These are phyloP conservation scores for Myriangium duriaei DNA, from an alignment of 2,329 filamentous ascomycete genomes.

Conservation along the genomic window DNA sequence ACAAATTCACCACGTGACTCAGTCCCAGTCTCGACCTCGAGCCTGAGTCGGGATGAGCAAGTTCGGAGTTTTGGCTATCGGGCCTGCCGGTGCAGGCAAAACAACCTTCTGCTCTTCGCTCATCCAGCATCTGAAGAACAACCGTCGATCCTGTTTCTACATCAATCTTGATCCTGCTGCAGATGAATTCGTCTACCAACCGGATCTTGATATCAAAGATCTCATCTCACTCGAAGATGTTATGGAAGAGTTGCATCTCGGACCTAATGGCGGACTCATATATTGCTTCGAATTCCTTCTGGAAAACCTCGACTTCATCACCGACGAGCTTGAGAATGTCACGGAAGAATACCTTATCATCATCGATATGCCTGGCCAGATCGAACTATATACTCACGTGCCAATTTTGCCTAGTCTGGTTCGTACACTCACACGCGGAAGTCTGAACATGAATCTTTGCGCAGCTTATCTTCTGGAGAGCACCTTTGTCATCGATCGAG, in stretches of 20 bases:
- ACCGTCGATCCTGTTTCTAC: slow-evolving; percentile 90
- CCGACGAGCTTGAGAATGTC: slow-evolving; percentile 68
- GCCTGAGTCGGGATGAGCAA: no score
- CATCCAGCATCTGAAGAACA: slow-evolving; percentile 83
- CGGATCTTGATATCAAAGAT: slow-evolving; percentile 90
- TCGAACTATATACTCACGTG: slow-evolving; percentile 95
- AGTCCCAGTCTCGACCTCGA: no score
- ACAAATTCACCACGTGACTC: no score
- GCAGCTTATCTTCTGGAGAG: slow-evolving; percentile 90
- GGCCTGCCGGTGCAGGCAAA: slow-evolving; percentile 89
- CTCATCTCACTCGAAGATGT: slow-evolving; percentile 88
- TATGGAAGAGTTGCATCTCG: slow-evolving; percentile 86
- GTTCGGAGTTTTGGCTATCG: slow-evolving; percentile 90
- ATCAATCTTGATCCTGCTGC: slow-evolving; percentile 97
- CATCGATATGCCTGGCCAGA: slow-evolving; percentile 97
- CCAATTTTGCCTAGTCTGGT: slow-evolving; percentile 79
- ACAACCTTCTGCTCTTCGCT: slow-evolving; percentile 91
- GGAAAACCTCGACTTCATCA: slow-evolving; percentile 86
- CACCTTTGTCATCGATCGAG: slow-evolving; percentile 87
- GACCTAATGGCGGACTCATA: slow-evolving; percentile 84
- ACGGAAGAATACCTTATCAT: slow-evolving; percentile 96
- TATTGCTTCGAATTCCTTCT: slow-evolving; percentile 96
- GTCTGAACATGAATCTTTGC: slow-evolving; percentile 80
- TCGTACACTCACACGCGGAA: slow-evolving; percentile 67
- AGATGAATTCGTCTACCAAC: slow-evolving; percentile 80